A percentile compares a stretch with the other conserved stretches of the same genome.
phyloP scores from a whole-genome alignment of 2,329 filamentous ascomycete genomes.

The Moelleriella libera region DNA sequence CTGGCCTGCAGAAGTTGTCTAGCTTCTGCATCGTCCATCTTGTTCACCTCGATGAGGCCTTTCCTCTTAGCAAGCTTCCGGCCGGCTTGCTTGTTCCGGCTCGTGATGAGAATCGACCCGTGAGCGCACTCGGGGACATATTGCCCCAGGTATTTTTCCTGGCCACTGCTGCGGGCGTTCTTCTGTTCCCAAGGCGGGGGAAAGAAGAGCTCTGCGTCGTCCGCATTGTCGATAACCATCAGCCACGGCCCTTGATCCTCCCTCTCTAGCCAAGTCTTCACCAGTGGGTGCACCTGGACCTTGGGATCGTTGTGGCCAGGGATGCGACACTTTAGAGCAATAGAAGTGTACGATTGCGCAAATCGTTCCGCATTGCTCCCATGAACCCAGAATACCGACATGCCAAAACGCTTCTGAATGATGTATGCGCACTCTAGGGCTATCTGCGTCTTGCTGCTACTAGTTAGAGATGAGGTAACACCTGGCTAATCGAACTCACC shows the following conservation, averaged over 20 bases:
- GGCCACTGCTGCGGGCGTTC: slow-evolving; percentile 5
- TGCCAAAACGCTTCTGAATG: slow-evolving; percentile 10
- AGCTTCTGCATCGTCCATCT: slow-evolving; percentile 5
- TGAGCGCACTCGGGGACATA: not conserved
- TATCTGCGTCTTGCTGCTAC: slow-evolving; percentile 17
- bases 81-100: slow-evolving; percentile 1
- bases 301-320: slow-evolving; percentile 16
- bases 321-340: slow-evolving; percentile 15
- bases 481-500: slow-evolving; percentile 1
- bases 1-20: slow-evolving; percentile 13
- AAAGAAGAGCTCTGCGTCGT: slow-evolving; percentile 19
- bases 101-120: not conserved
- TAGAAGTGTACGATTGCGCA: slow-evolving; percentile 18
- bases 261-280: slow-evolving; percentile 17
- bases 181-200: slow-evolving; percentile 7
- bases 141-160: slow-evolving; percentile 5
- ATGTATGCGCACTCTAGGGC: slow-evolving; percentile 14
- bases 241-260: slow-evolving; percentile 20
- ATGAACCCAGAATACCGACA: slow-evolving; percentile 26
- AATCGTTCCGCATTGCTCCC: slow-evolving; percentile 13
- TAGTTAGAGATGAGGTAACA: too few relatives aligned
- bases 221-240: slow-evolving; percentile 29
- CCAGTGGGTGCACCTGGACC: slow-evolving; percentile 18
- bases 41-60: slow-evolving; percentile 8
- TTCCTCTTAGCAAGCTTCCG: not conserved